Base-by-base conservation (phyloP, 2,329 filamentous ascomycete genomes). In the Rutstroemia sp. region DNA sequence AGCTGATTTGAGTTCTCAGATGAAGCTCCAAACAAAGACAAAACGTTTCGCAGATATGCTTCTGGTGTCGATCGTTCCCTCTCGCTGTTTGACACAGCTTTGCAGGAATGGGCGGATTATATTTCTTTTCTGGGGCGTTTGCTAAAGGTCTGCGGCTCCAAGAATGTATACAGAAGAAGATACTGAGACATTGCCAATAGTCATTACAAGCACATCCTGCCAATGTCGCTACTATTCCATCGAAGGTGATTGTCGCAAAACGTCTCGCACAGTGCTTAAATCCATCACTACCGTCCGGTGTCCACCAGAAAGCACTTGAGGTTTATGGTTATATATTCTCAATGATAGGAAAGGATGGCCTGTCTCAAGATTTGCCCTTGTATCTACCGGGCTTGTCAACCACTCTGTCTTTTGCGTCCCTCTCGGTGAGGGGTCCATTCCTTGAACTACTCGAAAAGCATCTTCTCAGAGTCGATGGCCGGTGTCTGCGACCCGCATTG, bases 71-170 rank as follows among this genome's bases (percentile, higher is more conserved):
- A 97, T 68, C 84, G 91, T 71, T 88, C 91, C 37, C 79, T 99
- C 60, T 82, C 88, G 47, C 79, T 96, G 37, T 99, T 96, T 75
- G 94, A 99, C 70, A 92, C 90, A 16, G 85, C 90, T 30, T 79
- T 96, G 64, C 91, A 97, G 73, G 94, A 99, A 83, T 99, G 94
- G 94, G 94, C 95, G 49, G 94, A 99, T 74, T 99, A 99, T 70
- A 99, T 99, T 67, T 96, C 92, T 18, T 99, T 97, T 71, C 76
- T 99, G 56, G 95, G 89, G 69, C 85, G 90, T 60, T 78, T 99
- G 49, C 78, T 96, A 60, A 97, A 96, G 83, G 90, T 92, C 71
- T 65, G 69, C 62, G 60, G 25, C 18, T 41, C 58, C 34, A 18
- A 56, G 52, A 59, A 47, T 23, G 39, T 38, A 30, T 58, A 52